Evolutionary conservation across 352 stramenopile genomes (phyloP).

Genomic region (Phytophthora fragariaefolia): DNA sequence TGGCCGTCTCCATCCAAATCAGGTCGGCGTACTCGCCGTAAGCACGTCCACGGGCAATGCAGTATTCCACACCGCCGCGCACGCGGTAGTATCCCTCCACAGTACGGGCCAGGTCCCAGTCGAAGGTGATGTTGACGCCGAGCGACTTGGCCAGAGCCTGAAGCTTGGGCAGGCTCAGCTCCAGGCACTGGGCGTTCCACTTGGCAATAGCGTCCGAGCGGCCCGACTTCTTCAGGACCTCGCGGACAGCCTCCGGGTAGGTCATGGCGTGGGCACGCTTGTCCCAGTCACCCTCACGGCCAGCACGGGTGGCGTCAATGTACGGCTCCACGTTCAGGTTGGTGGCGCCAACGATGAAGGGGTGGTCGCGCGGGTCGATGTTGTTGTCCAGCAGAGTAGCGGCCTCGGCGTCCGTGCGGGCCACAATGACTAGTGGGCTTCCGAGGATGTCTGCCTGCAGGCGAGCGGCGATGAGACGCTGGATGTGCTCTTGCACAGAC

Average conservation of each 20-base stretch:
- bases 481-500: slow-evolving; percentile 97
- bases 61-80: slow-evolving; percentile 96
- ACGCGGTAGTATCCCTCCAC: slow-evolving; percentile 98
- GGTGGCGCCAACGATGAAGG: slow-evolving; percentile 97
- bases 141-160: slow-evolving; percentile 83
- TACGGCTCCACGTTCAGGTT: slow-evolving; percentile 90
- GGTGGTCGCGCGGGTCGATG: slow-evolving; percentile 97
- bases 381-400: slow-evolving; percentile 98
- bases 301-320: slow-evolving; percentile 74
- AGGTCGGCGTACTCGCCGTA: slow-evolving; percentile 96
- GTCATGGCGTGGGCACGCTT: slow-evolving; percentile 94
- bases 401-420: slow-evolving; percentile 97
- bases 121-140: slow-evolving; percentile 90
- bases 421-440: slow-evolving; percentile 95
- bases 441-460: slow-evolving; percentile 97
- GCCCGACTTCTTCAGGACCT: slow-evolving; percentile 71
- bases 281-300: slow-evolving; percentile 88
- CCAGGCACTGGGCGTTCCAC: slow-evolving; percentile 85
- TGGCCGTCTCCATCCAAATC: slow-evolving; percentile 99
- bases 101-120: slow-evolving; percentile 96
- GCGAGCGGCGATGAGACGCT: slow-evolving; percentile 95
- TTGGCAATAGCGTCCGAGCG: slow-evolving; percentile 75
- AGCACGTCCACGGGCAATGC: slow-evolving; percentile 94
- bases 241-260: slow-evolving; percentile 95
- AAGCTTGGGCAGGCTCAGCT: slow-evolving; percentile 75